phyloP scores from a whole-genome alignment of 352 stramenopile genomes.

The Plasmopara viticola region DNA sequence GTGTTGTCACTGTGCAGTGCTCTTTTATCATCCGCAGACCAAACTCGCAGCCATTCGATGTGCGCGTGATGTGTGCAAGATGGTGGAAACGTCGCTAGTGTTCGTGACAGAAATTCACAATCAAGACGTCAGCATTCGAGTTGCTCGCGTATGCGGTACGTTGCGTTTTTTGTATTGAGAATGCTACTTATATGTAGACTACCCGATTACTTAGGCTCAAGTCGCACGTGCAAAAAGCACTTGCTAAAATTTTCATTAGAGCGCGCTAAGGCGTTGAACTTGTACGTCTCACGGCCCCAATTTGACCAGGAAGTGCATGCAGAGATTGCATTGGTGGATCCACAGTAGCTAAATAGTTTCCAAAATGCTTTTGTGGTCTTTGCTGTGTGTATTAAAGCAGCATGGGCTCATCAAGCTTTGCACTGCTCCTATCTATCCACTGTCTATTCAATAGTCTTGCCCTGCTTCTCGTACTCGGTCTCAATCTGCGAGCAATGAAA shows the following conservation, averaged over 20 bases:
- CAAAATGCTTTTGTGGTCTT: no score
- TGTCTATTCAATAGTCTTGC: slow-evolving; percentile 79
- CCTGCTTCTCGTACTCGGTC: slow-evolving; percentile 75
- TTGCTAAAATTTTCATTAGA: slow-evolving; percentile 49
- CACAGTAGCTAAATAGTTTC: slow-evolving; percentile 38
- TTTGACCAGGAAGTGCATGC: slow-evolving; percentile 39
- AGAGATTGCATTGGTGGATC: slow-evolving; percentile 50
- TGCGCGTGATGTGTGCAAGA: slow-evolving; percentile 58
- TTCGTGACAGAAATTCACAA: slow-evolving; percentile 58
- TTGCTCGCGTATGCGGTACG: slow-evolving; percentile 61
- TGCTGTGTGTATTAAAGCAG: slow-evolving; percentile 12
- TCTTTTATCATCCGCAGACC: slow-evolving; percentile 59
- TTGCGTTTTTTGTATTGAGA: neutral
- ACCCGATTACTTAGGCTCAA: slow-evolving; percentile 31
- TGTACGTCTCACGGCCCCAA: slow-evolving; percentile 28
- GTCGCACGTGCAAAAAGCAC: slow-evolving; percentile 42
- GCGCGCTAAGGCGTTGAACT: slow-evolving; percentile 34
- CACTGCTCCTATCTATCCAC: slow-evolving; percentile 2
- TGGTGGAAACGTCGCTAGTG: slow-evolving; percentile 67
- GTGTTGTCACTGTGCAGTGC: slow-evolving; percentile 24
- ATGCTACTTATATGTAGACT: neutral
- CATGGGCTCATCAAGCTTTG: slow-evolving; percentile 2
- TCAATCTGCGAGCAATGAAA: slow-evolving; percentile 83
- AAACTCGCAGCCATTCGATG: slow-evolving; percentile 53
- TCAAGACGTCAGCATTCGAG: slow-evolving; percentile 57